Evolutionary conservation across 2,329 filamentous ascomycete species (phyloP), one percentile per base, ranked within the genome.

Genomic region (Pyrenochaeta sp.): DNA sequence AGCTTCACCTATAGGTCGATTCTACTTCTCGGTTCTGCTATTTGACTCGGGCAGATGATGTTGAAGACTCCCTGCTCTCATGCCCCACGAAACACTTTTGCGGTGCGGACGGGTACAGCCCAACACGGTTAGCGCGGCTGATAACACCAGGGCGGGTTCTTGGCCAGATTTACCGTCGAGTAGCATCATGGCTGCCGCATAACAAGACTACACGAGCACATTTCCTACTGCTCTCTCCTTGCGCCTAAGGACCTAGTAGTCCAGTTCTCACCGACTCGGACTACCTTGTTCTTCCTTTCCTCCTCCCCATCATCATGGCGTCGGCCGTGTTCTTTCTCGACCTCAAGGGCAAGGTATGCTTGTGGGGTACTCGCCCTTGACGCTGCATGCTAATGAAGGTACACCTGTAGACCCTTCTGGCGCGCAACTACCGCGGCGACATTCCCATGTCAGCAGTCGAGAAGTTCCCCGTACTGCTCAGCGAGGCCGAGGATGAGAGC

Each of bases 361-460:
- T 56, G 62, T 67, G 65, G 64, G 64, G 64, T 47, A 58, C 41
- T 41, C 43, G 40, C 44, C 7, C 23, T 42, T 49, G 56, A 46
- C 60, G 62, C 61, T 65, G 50, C 54, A 49, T 65, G 60, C 66
- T 75, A 56, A 75, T 58, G 50, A 59, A 46, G 23, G 23, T 27
- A 27, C 41, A 29, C 54, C 49, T 53, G 39, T 76, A 97, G 93
- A 98, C 95, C 82, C 93, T 99, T 69, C 85, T 99, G 73, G 95
- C 95, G 78, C 91, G 95, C 74, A 99, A 99, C 82, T 99, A 99
- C 79, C 87, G 95, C 76, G 95, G 95, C 77, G 95, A 99, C 71
- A 96, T 99, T 63, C 95, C 95, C 78, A 98, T 99, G 95, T 96
- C 92, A 53, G 95, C 95, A 31, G 95, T 99, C 71, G 95, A 99